Percentiles rank a stretch among this genome's conserved stretches.
Conservation (phyloP, 164 flowering plant species). For the Macadamia integrifolia region DNA sequence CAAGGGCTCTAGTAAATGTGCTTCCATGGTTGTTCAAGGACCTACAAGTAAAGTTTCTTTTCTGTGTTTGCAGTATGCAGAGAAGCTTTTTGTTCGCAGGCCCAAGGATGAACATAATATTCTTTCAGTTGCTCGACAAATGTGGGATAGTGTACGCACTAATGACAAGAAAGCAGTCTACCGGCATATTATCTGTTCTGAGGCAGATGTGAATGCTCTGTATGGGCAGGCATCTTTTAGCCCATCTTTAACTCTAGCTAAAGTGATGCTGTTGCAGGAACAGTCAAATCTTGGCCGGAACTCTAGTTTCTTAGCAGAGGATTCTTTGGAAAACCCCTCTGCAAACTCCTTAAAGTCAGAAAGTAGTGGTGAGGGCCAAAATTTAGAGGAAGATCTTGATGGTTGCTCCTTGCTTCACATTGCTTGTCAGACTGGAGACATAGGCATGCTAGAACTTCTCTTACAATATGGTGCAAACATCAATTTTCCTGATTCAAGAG, state of each 20-base stretch:
- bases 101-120: conserved; percentile 32
- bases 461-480: conserved; percentile 81
- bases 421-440: conserved; percentile 71
- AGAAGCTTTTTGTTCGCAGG: conserved; percentile 61
- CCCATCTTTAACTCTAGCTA: conserved; percentile 38
- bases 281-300: conserved; percentile 27
- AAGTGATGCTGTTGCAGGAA: conserved; percentile 64
- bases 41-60: conserved; percentile 10
- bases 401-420: conserved; percentile 77
- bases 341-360: conserved; percentile 26
- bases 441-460: conserved; percentile 88
- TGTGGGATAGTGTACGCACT: conserved; percentile 64
- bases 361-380: conserved; percentile 22
- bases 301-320: conserved; percentile 24
- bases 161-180: conserved; percentile 79
- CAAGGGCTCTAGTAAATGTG: too few species aligned
- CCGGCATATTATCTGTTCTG: conserved; percentile 55
- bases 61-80: conserved; percentile 57
- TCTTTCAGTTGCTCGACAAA: conserved; percentile 47
- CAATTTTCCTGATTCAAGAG: conserved; percentile 58
- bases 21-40: conserved; percentile 1
- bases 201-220: conserved; percentile 59
- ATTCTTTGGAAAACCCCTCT: conserved; percentile 20
- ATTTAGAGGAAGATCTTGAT: conserved; percentile 38
- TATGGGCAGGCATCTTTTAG: conserved; percentile 33